These are phyloP conservation scores for Septoria linicola DNA, from an alignment of 2,329 filamentous ascomycete genomes.

Conservation along the genomic window DNA sequence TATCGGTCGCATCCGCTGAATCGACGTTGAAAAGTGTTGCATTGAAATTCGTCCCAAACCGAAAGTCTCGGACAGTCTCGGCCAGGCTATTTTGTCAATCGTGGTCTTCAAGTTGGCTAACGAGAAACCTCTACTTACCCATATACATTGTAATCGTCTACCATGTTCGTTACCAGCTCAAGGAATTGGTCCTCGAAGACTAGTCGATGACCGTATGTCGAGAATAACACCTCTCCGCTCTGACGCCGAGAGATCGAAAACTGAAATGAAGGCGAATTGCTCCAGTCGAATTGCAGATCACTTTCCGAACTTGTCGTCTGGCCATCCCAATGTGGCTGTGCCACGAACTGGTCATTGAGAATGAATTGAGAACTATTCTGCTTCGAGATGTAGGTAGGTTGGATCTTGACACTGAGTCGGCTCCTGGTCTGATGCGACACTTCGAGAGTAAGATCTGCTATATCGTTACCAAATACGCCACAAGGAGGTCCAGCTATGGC, in stretches of 20 bases:
- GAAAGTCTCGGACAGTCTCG: constrained; percentile 32
- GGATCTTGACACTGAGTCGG: constrained; percentile 31
- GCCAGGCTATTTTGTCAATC: constrained; percentile 2
- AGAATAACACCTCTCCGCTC: constrained; percentile 32
- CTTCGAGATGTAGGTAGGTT: constrained; percentile 26
- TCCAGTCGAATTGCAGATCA: constrained; percentile 34
- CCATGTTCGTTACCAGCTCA: constrained; percentile 33
- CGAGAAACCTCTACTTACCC: constrained; percentile 26
- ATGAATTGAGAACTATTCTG: constrained; percentile 28
- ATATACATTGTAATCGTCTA: constrained; percentile 35
- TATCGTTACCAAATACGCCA: constrained; percentile 33
- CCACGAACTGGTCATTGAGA: constrained; percentile 22
- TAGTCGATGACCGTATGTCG: constrained; percentile 33
- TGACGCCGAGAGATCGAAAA: constrained; percentile 28
- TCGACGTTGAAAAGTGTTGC: constrained; percentile 37
- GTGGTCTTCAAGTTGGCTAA: not conserved
- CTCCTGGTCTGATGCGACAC: constrained; percentile 31
- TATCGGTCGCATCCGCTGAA: constrained; percentile 25
- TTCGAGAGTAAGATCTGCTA: constrained; percentile 27
- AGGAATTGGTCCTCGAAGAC: constrained; percentile 37
- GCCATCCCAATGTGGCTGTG: constrained; percentile 22
- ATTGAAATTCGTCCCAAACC: constrained; percentile 33
- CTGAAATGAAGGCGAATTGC: constrained; percentile 34
- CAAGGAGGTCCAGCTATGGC: constrained; percentile 29
- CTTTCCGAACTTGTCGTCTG: constrained; percentile 23